Evolutionary conservation across 495 filamentous ascomycete genomes (phyloP).

Genomic region (Glutinoglossum americanum): DNA sequence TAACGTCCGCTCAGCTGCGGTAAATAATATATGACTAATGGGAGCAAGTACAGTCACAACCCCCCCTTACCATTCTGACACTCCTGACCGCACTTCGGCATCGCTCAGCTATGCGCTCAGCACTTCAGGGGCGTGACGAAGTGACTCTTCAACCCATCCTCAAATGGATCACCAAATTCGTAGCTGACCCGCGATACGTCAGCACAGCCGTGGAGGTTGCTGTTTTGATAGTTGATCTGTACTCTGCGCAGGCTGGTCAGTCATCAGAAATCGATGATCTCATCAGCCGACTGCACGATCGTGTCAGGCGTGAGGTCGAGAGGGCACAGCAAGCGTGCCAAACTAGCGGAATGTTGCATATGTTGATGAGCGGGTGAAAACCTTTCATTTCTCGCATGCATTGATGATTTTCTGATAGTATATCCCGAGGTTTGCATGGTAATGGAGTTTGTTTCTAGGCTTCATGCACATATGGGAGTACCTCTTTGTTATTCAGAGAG

Average conservation of each 20-base stretch:
- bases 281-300: constrained; percentile 38
- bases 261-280: constrained; percentile 47
- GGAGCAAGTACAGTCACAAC: constrained; percentile 19
- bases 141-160: constrained; percentile 58
- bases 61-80: constrained; percentile 42
- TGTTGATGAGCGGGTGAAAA: constrained; percentile 30
- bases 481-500: too few relatives aligned
- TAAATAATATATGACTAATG: neutral
- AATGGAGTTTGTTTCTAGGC: constrained; percentile 3
- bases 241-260: constrained; percentile 56
- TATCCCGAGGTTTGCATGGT: constrained; percentile 7
- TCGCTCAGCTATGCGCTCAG: constrained; percentile 64
- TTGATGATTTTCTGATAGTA: neutral
- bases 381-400: neutral
- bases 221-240: constrained; percentile 65
- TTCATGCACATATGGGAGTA: too few relatives aligned
- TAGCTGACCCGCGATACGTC: constrained; percentile 60
- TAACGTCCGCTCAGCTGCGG: neutral
- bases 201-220: constrained; percentile 56
- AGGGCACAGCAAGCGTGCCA: constrained; percentile 55
- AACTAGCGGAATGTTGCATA: constrained; percentile 68
- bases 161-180: constrained; percentile 57
- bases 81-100: constrained; percentile 67
- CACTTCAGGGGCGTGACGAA: constrained; percentile 68
- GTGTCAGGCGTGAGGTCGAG: constrained; percentile 59